These are phyloP conservation scores for Penicillium sp. DNA, from an alignment of 2,329 filamentous ascomycete species.

Conservation along the genomic window DNA sequence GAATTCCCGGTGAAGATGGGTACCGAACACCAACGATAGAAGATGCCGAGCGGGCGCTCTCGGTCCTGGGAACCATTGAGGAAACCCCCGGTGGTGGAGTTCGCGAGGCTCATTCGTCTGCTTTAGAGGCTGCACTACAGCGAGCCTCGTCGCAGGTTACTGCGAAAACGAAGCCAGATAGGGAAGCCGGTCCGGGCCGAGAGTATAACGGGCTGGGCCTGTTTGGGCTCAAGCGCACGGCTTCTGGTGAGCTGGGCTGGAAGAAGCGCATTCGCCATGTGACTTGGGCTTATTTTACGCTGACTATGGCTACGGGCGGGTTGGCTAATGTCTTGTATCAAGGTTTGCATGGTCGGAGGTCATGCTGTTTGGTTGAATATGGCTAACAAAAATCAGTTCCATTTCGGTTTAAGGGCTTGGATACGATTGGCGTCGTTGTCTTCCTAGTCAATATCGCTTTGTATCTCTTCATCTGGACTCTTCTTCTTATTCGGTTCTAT, in stretches of 20 bases:
- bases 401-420: slow-evolving; percentile 55
- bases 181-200: slow-evolving; percentile 5
- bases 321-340: slow-evolving; percentile 59
- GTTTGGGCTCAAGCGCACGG: slow-evolving; percentile 14
- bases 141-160: slow-evolving; percentile 20
- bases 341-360: slow-evolving; percentile 42
- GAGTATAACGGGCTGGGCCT: slow-evolving; percentile 17
- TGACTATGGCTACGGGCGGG: slow-evolving; percentile 62
- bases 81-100: slow-evolving; percentile 13
- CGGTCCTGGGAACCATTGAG: slow-evolving; percentile 5
- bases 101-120: slow-evolving; percentile 29
- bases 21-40: slow-evolving; percentile 47
- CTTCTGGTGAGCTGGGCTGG: slow-evolving; percentile 41
- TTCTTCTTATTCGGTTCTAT: slow-evolving; percentile 67
- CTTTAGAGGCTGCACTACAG: slow-evolving; percentile 27
- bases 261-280: slow-evolving; percentile 59
- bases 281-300: slow-evolving; percentile 77
- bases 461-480: slow-evolving; percentile 60
- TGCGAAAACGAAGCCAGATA: slow-evolving; percentile 2
- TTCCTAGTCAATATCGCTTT: slow-evolving; percentile 63
- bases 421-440: slow-evolving; percentile 58
- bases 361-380: neutral
- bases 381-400: slow-evolving; percentile 41
- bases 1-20: slow-evolving; percentile 42
- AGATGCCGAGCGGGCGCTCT: slow-evolving; percentile 35